Base-by-base conservation (phyloP, 2,329 filamentous ascomycete genomes). In the Dactylellina haptotyla region DNA sequence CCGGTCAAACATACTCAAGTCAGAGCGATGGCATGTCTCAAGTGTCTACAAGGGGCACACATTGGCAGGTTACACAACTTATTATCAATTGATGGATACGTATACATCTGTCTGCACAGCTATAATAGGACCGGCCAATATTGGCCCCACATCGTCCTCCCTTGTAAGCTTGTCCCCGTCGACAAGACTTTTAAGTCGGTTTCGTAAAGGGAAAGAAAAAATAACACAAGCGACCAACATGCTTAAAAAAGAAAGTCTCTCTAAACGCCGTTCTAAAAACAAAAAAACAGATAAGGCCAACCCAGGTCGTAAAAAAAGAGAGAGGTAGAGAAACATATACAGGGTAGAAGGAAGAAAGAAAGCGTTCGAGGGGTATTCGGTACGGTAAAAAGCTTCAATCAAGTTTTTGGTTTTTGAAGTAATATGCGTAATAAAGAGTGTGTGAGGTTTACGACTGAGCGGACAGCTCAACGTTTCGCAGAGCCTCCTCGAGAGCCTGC, bases 401-500 rank as follows among this genome's bases (percentile, higher is more conserved):
- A 39, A 39, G 16, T 10, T 39, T 12, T 14, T 14, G 34, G 12
- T 10, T 34, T 6, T 34, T 14, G 32, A 5, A 14, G 14, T 14
- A 39, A 3, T 39, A 14, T 39, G n/a, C n/a, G n/a, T n/a, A n/a
- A 37, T 16, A 23, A 10, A 6, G 34, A 57, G 53, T 18, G 34
- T n/a, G 26, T 30, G 48, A 48, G 18, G 16, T 51, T 20, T 59
- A 64, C 12, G 53, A 59, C 20, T 58, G 39, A 63, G 71, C 64
- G 26, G 58, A 62, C n/a, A 75, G 30, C 41, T 72, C 61, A 80
- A 77, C 58, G 80, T 77, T 72, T 20, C 79, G 70, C 34, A 84
- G 74, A 26, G 83, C 83, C 75, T 83, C 80, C 4, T 81, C 79
- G 39, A 87, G 78, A 43, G 84, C 85, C 77, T 86, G 83, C 75